Conservation (phyloP, 164 flowering plant species). For the Houttuynia cordata region DNA sequence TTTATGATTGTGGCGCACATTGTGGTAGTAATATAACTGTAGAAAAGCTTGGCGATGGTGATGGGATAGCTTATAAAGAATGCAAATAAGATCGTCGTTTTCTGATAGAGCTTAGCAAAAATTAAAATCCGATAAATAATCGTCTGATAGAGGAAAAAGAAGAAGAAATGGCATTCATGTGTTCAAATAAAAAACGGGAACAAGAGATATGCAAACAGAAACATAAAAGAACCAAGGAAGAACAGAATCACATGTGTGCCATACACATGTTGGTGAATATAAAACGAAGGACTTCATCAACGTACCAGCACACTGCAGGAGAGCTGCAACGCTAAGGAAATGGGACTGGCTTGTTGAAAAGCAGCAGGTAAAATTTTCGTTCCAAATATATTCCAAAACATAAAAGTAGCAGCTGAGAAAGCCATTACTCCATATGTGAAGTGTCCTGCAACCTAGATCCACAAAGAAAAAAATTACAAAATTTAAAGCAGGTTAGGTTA, state of each 20-base stretch:
- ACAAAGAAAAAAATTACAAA: not conserved
- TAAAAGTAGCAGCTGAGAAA: slow-evolving; percentile 83
- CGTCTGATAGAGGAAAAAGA: no score
- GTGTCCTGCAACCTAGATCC: slow-evolving; percentile 71
- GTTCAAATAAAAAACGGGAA: not conserved
- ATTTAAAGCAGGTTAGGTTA: not conserved
- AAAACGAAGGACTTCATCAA: not conserved
- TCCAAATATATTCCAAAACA: slow-evolving; percentile 84
- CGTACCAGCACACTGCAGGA: slow-evolving; percentile 97
- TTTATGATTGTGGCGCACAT: no score
- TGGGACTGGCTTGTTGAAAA: slow-evolving; percentile 47
- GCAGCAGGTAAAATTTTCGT: slow-evolving; percentile 53
- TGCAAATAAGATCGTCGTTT: no score
- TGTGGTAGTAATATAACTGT: no score
- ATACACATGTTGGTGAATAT: not conserved
- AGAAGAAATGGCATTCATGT: no score
- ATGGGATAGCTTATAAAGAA: no score
- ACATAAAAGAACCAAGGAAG: not conserved
- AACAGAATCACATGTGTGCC: not conserved
- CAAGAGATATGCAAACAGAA: not conserved
- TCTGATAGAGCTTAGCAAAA: no score
- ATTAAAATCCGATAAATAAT: no score
- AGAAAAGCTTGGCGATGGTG: no score
- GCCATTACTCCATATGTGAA: slow-evolving; percentile 98
- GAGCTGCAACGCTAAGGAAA: slow-evolving; percentile 93